Base-by-base conservation (phyloP, 352 stramenopile species). In the Globisporangium rhizosaccharum region DNA sequence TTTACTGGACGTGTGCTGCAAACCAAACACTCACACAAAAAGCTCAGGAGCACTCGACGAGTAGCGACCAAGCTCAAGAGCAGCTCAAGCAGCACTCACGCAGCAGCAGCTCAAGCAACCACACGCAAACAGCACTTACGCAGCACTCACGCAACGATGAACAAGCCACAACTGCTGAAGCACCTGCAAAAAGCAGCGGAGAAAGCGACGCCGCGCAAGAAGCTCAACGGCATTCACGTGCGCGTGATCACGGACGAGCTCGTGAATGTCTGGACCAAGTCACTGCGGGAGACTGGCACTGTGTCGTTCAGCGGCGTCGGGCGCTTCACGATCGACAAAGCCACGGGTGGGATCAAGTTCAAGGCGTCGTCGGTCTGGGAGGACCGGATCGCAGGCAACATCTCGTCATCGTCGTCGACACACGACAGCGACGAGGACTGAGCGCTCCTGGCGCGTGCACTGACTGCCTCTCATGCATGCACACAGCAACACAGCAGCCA, bases 341-440 rank as follows among this genome's bases (percentile, higher is more conserved):
- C 68, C 44, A 79, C 64, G 41, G 73, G 73, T 62, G 65, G 50
- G 20, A 78, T 83, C 68, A 72, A 72, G 66, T 83, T 83, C 69
- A 77, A 66, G 54, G 68, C 71, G 50, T 65, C 67, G 41, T 61
- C 70, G 57, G 50, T 54, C 23, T 70, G 58, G 63, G 58, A 64
- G 20, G 71, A 83, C 62, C 65, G 71, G 53, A 61, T 83, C 62
- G 61, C 57, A 5, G 73, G 73, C 51, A 70, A 75, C 11, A 70
- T 80, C 47, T 78, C 71, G 47, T 80, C 33, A 10, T 39, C 73
- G 1, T 68, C 60, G 42, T 17, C 12, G 36, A 50, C 26, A 51
- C 44, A 30, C 0, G 46, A 59, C 47, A 28, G 42, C 8, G 53
- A 69, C 11, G 49, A 62, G 7, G 48, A 69, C 3, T 12, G 46